A percentile compares a stretch with the other conserved stretches of the same genome.
Evolutionary conservation across 257 asterid genomes (phyloP).

Genomic region (Solanum clarkiae): DNA sequence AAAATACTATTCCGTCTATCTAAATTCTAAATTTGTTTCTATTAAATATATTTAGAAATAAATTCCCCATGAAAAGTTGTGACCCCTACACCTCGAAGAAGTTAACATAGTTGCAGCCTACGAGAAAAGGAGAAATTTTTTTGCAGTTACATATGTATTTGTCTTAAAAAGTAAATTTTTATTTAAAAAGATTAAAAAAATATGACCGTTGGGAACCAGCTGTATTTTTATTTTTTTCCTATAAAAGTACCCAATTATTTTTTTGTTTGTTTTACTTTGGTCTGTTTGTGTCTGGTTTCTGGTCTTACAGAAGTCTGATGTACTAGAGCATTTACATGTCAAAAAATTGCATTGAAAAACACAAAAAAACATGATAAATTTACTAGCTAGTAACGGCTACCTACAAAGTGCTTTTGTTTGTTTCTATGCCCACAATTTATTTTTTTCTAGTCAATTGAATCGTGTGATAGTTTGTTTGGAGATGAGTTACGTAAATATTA

Average conservation of each 20-base stretch:
- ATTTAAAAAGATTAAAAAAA: background rate
- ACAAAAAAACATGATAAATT: slow-evolving; percentile 3
- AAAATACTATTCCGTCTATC: too few species aligned
- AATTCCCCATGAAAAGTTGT: background rate
- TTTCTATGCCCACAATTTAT: slow-evolving; percentile 9
- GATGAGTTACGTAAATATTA: background rate
- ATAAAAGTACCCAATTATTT: slow-evolving; percentile 6
- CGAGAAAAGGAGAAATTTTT: background rate
- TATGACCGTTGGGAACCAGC: slow-evolving; percentile 68
- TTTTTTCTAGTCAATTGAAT: background rate
- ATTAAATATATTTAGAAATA: background rate
- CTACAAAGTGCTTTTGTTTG: slow-evolving; percentile 25
- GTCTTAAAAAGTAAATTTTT: background rate
- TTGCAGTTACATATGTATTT: background rate
- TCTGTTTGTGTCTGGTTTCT: background rate
- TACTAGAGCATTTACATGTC: background rate
- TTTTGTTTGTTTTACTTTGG: background rate
- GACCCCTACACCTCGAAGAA: background rate
- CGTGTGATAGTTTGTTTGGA: accelerated
- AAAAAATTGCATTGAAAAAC: background rate
- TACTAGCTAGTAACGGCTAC: slow-evolving; percentile 44
- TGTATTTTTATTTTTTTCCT: slow-evolving; percentile 22
- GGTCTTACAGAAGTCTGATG: background rate
- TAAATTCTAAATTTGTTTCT: background rate
- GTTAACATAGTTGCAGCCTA: background rate